phyloP scores from a whole-genome alignment of 192 early-diverging fungal genomes.

The Powellomyces hirtus region DNA sequence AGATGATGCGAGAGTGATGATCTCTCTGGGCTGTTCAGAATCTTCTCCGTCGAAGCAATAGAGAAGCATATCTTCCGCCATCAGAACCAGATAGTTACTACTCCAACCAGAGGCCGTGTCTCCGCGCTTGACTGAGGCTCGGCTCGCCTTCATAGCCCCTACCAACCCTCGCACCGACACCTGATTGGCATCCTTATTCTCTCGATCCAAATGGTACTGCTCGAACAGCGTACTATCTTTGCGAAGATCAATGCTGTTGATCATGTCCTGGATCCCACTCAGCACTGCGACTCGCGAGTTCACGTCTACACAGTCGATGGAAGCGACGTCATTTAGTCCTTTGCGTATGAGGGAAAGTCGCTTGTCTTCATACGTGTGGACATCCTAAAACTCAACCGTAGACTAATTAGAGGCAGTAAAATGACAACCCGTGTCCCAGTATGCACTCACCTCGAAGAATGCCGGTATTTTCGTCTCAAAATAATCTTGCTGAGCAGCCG shows the following conservation, averaged over 20 bases:
- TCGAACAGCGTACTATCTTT: slow-evolving; percentile 35
- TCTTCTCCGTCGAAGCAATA: slow-evolving; percentile 41
- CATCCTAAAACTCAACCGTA: slow-evolving; percentile 13
- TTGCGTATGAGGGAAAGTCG: slow-evolving; percentile 16
- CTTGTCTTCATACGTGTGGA: slow-evolving; percentile 19
- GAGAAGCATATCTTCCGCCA: slow-evolving; percentile 32
- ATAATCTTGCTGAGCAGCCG: slow-evolving; percentile 11
- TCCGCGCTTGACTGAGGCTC: slow-evolving; percentile 36
- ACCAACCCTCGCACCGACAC: slow-evolving; percentile 24
- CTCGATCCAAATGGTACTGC: slow-evolving; percentile 1
- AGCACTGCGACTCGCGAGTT: slow-evolving; percentile 19
- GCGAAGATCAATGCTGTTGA: slow-evolving; percentile 20
- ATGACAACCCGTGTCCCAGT: too few relatives aligned
- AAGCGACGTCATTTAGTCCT: slow-evolving; percentile 25
- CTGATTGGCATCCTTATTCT: slow-evolving; percentile 6
- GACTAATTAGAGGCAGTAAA: too few relatives aligned
- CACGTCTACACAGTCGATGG: slow-evolving; percentile 25
- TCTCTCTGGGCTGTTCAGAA: slow-evolving; percentile 26
- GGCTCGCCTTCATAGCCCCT: slow-evolving; percentile 23
- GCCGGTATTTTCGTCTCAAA: slow-evolving; percentile 18
- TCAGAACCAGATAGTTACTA: slow-evolving; percentile 34
- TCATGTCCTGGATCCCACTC: slow-evolving; percentile 19
- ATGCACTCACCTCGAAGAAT: slow-evolving; percentile 1
- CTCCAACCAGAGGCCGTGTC: slow-evolving; percentile 35
- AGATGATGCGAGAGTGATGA: slow-evolving; percentile 27